phyloP scores from a whole-genome alignment of 2,329 filamentous ascomycete species.

The Bimuria novae-zelandiae region DNA sequence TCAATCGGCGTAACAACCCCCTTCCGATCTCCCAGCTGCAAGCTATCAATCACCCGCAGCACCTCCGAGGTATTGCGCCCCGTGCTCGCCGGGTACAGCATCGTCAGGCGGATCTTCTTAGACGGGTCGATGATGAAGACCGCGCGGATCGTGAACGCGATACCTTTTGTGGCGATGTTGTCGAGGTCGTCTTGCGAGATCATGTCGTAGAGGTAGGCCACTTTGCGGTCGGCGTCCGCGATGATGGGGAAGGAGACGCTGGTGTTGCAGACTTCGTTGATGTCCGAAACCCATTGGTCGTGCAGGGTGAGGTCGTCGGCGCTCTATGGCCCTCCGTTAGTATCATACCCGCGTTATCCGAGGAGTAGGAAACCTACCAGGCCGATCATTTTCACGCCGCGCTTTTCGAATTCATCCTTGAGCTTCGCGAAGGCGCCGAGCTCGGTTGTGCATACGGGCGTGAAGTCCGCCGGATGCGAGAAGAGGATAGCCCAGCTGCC shows the following conservation, averaged over 20 bases:
- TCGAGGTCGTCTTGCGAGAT: conserved; percentile 59
- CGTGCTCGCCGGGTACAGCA: conserved; percentile 90
- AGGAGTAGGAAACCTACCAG: conserved; percentile 53
- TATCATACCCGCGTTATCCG: conserved; percentile 1
- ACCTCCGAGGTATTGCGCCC: conserved; percentile 67
- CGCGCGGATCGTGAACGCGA: conserved; percentile 91
- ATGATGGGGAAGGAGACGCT: conserved; percentile 57
- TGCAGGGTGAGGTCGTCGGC: conserved; percentile 87
- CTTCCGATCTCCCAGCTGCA: conserved; percentile 79
- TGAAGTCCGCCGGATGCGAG: conserved; percentile 86
- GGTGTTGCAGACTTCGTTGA: conserved; percentile 53
- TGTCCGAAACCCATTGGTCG: conserved; percentile 86
- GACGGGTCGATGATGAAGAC: conserved; percentile 94
- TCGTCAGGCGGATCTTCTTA: conserved; percentile 91
- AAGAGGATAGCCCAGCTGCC: conserved; percentile 82
- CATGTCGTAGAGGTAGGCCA: conserved; percentile 57
- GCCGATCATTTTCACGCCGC: conserved; percentile 88
- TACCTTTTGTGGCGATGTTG: conserved; percentile 59
- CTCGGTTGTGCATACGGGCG: conserved; percentile 94
- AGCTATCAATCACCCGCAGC: conserved; percentile 61
- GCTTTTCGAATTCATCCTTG: conserved; percentile 83
- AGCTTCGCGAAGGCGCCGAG: conserved; percentile 91
- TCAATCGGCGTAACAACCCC: conserved; percentile 87
- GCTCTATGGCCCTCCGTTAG: conserved; percentile 50
- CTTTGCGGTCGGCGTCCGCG: conserved; percentile 54